These are phyloP conservation scores for Gastrodia elata DNA, from an alignment of 106 monocot species.

Conservation along the genomic window DNA sequence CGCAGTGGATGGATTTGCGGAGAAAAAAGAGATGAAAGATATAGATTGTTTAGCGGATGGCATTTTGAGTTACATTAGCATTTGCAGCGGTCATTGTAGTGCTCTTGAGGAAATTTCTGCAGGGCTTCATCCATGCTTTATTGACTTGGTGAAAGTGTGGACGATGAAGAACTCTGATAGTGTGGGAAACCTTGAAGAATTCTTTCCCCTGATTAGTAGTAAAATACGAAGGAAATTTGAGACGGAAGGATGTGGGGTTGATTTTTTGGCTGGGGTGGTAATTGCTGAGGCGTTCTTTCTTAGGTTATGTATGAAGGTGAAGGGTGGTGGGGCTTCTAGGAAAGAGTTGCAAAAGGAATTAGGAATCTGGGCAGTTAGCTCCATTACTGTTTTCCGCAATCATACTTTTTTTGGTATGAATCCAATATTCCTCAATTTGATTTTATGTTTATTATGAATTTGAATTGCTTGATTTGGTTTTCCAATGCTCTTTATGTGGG, in stretches of 20 bases:
- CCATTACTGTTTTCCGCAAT: conserved; percentile 62
- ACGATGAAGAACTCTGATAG: conserved; percentile 13
- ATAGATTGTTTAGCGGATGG: conserved; percentile 56
- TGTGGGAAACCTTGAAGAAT: conserved; percentile 9
- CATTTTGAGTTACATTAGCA: conserved; percentile 64
- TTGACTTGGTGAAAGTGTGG: conserved; percentile 69
- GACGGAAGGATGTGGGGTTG: conserved; percentile 28
- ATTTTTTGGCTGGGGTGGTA: conserved; percentile 63
- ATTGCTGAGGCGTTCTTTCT: conserved; percentile 67
- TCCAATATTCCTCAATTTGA: neutral
- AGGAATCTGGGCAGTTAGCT: conserved; percentile 71
- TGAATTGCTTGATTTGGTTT: neutral
- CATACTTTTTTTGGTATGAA: conserved; percentile 65
- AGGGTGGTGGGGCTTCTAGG: conserved; percentile 16
- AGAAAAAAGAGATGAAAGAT: conserved; percentile 33
- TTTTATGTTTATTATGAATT: neutral
- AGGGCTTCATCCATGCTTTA: conserved; percentile 39
- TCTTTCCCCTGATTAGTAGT: conserved; percentile 65
- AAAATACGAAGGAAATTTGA: conserved; percentile 35
- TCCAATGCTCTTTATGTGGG: neutral
- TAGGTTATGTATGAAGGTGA: conserved; percentile 55
- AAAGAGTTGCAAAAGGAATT: conserved; percentile 54
- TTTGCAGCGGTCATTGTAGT: conserved; percentile 44
- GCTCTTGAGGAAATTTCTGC: conserved; percentile 4
- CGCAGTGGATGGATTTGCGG: conserved; percentile 22